Conservation (phyloP, 2,329 filamentous ascomycete genomes). For the Colletotrichum theobromicola region DNA sequence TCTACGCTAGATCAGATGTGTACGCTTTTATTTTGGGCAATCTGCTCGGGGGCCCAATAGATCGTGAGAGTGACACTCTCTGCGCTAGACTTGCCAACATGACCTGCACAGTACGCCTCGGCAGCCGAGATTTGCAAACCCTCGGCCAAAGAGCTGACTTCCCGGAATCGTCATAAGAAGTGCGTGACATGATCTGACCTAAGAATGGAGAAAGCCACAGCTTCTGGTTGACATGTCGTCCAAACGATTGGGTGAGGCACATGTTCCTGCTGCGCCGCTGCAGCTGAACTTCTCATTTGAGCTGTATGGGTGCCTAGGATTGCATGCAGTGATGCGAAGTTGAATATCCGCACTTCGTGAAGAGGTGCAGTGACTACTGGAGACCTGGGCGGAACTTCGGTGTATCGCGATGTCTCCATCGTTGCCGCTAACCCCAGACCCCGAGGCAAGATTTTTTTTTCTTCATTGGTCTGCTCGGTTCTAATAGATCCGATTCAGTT, state of each 20-base stretch:
- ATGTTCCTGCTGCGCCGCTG: constrained; percentile 5
- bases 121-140: neutral
- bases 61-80: neutral
- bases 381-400: neutral
- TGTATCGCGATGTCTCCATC: neutral
- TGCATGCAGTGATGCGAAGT: neutral
- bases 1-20: neutral
- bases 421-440: neutral
- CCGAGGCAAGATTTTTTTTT: neutral
- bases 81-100: neutral
- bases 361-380: neutral
- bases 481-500: neutral
- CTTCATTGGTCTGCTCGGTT: neutral
- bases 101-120: neutral
- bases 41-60: neutral
- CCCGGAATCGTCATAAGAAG: neutral
- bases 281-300: neutral
- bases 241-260: neutral
- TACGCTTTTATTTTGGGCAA: neutral
- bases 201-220: neutral
- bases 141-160: neutral
- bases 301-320: neutral
- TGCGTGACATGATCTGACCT: neutral
- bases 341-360: neutral
- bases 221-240: neutral